These are phyloP conservation scores for Penicillium malachiteum DNA, from an alignment of 495 filamentous ascomycete genomes.

Conservation along the genomic window DNA sequence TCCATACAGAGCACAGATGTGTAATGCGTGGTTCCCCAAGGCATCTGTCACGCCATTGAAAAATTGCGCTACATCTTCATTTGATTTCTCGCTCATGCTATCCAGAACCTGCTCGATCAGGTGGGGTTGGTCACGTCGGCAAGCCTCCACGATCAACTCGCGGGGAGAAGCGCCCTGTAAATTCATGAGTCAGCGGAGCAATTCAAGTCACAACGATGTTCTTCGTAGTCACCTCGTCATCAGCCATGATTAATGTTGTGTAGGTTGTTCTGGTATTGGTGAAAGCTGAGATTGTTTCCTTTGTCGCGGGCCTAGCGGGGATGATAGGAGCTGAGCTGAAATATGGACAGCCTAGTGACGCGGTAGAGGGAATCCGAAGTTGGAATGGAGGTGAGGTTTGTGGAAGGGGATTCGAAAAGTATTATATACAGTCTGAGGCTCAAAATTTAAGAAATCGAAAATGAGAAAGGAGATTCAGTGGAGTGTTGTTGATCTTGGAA, in stretches of 20 bases:
- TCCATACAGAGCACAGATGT: slow-evolving; percentile 82
- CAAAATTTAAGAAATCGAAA: neutral
- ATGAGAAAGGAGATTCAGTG: too few relatives aligned
- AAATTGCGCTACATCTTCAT: slow-evolving; percentile 62
- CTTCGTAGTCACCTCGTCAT: slow-evolving; percentile 38
- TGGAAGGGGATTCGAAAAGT: neutral
- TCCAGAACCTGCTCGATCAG: slow-evolving; percentile 65
- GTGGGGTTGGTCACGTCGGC: slow-evolving; percentile 85
- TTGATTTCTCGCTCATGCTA: slow-evolving; percentile 38
- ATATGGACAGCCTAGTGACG: slow-evolving; percentile 12
- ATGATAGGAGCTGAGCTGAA: slow-evolving; percentile 8
- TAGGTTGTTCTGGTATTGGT: neutral
- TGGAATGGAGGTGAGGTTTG: too few relatives aligned
- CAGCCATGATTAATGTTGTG: slow-evolving; percentile 34
- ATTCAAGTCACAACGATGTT: neutral
- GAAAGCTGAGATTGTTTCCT: neutral
- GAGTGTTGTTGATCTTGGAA: slow-evolving; percentile 3
- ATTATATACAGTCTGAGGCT: slow-evolving; percentile 18
- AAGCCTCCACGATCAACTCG: slow-evolving; percentile 90
- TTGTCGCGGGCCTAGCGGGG: slow-evolving; percentile 1
- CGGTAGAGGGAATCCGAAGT: neutral
- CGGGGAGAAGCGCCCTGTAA: slow-evolving; percentile 76
- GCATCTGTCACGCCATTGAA: slow-evolving; percentile 83
- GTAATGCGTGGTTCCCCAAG: slow-evolving; percentile 82
- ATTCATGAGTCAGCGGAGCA: slow-evolving; percentile 9